Base-by-base conservation (phyloP, 2,329 filamentous ascomycete genomes). In the Pyricularia sp. region DNA sequence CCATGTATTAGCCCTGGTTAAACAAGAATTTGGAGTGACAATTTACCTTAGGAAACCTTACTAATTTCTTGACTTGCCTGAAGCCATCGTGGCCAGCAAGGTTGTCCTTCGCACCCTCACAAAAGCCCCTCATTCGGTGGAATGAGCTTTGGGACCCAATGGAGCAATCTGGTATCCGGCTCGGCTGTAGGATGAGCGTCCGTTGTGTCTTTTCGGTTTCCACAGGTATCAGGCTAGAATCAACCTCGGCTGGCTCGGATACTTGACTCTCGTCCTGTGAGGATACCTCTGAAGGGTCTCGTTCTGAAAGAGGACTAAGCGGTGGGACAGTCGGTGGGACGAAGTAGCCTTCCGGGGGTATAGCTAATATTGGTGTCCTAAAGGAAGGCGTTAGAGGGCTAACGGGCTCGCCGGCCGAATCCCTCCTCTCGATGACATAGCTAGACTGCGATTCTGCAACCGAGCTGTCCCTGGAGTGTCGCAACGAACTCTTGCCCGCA, bases 71-170 rank as follows among this genome's bases (percentile, higher is more conserved):
- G 3, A 82, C 79, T 72, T 81, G 84, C 73, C 81, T 84, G 65
- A 86, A 79, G 7, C 84, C 85, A 3, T 81, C 74, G 2, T 80
- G 81, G 0, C 85, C 85, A 50, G 78, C 77, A 31, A 82, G 75
- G 1, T 83, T 80, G 20, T 85, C 83, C 65, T 81, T 81, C 7
- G 85, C 85, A 1, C 85, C 85, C 25, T 82, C 80, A 63, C 85
- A 88, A 72, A 87, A 86, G 1, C 84, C 85, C 68, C 84, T 86
- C 55, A 83, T 77, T 11, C 81, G 76, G 66, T 84, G 81, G 71
- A 86, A 86, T 0, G 85, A 86, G 71, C 84, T 85, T 11, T 76
- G 72, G 0, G 77, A 74, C 2, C 76, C 80, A 50, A 87, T 84
- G 6, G 72, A 79, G 71, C 80, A 82, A 64, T 83, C 81, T 12